These are phyloP conservation scores for Psilocybe azurescens DNA, from an alignment of 768 basidiomycete genomes.

Conservation along the genomic window DNA sequence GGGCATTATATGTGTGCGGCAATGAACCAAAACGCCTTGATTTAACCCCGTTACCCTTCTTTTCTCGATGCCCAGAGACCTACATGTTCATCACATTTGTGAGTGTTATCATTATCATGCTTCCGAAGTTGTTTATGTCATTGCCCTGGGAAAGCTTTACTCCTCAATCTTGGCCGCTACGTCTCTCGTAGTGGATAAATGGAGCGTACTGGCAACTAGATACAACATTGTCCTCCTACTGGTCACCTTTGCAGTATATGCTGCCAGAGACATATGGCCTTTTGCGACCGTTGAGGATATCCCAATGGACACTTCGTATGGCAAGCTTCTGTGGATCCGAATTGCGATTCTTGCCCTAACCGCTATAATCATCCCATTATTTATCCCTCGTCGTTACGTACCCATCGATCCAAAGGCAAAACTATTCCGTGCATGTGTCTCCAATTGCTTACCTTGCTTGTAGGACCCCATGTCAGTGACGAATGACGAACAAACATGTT, in stretches of 20 bases:
- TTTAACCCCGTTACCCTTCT: background rate
- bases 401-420: slow-evolving; percentile 55
- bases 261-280: slow-evolving; percentile 63
- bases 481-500: slow-evolving; percentile 59
- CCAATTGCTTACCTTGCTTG: background rate
- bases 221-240: slow-evolving; percentile 35
- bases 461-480: slow-evolving; percentile 38
- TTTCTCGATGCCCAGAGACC: background rate
- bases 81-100: background rate
- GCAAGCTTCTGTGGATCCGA: slow-evolving; percentile 53
- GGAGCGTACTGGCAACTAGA: slow-evolving; percentile 29
- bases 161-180: slow-evolving; percentile 36
- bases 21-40: background rate
- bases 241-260: slow-evolving; percentile 46
- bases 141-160: background rate
- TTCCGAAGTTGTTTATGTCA: background rate
- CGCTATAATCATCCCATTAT: slow-evolving; percentile 53
- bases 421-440: background rate
- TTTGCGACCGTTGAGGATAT: slow-evolving; percentile 50
- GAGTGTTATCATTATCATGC: background rate
- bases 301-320: slow-evolving; percentile 50
- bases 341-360: slow-evolving; percentile 46
- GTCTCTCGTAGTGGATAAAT: slow-evolving; percentile 32
- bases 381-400: slow-evolving; percentile 57
- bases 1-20: background rate